A percentile compares a stretch with the other conserved stretches of the same genome.
Evolutionary conservation across 768 basidiomycete genomes (phyloP).

Genomic region (Leccinum variicolor): DNA sequence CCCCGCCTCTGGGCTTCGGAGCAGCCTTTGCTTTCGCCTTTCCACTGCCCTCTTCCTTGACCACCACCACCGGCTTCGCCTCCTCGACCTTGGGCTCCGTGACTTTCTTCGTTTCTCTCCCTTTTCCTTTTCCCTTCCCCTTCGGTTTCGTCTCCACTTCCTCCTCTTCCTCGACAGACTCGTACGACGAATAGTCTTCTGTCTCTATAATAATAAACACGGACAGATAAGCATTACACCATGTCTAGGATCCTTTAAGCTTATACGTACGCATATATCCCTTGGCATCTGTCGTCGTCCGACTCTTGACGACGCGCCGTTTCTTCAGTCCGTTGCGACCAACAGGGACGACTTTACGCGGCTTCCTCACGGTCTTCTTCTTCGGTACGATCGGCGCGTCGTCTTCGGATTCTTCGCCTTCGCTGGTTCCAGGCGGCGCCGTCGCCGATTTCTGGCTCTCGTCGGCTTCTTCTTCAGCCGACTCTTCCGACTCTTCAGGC

Average conservation of each 20-base stretch:
- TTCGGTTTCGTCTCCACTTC: slow-evolving; percentile 26
- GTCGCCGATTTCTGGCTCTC: slow-evolving; percentile 34
- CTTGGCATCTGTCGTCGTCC: slow-evolving; percentile 53
- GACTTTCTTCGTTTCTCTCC: slow-evolving; percentile 19
- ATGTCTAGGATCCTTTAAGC: not conserved
- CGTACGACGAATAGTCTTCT: slow-evolving; percentile 79
- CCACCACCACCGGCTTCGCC: slow-evolving; percentile 1
- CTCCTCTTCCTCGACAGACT: slow-evolving; percentile 64
- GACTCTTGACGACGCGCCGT: slow-evolving; percentile 57
- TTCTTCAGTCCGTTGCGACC: slow-evolving; percentile 79
- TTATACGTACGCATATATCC: slow-evolving; percentile 65
- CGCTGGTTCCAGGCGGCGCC: slow-evolving; percentile 26
- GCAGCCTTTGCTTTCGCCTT: slow-evolving; percentile 19
- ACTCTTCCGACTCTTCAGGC: slow-evolving; percentile 26
- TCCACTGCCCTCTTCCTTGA: slow-evolving; percentile 11
- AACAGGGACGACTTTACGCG: slow-evolving; percentile 66
- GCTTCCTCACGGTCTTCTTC: slow-evolving; percentile 30
- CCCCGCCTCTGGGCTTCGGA: slow-evolving; percentile 17
- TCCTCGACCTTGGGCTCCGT: slow-evolving; percentile 14
- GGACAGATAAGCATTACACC: not conserved
- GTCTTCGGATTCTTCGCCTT: slow-evolving; percentile 25
- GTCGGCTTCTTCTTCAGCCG: slow-evolving; percentile 20
- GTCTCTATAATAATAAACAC: slow-evolving; percentile 42
- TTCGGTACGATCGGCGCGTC: slow-evolving; percentile 34
- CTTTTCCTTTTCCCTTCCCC: slow-evolving; percentile 17